phyloP scores from a whole-genome alignment of 1,284 basidiomycete species.

The Entoloma clypeatum region DNA sequence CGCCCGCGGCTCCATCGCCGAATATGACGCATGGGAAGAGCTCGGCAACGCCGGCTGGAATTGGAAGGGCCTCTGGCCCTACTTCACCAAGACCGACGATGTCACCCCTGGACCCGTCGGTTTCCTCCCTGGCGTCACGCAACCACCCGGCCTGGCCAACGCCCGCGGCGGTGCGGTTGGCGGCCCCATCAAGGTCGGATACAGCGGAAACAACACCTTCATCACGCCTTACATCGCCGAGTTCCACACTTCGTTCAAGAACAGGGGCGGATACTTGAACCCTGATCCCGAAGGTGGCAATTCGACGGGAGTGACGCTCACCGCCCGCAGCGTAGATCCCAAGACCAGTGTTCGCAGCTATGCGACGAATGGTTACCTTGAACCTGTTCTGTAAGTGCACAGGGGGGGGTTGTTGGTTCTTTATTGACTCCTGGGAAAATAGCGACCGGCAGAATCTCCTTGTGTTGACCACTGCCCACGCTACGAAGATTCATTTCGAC shows the following conservation, averaged over 20 bases:
- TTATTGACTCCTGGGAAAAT: background rate
- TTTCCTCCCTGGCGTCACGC: conserved; percentile 11
- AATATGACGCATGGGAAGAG: conserved; percentile 18
- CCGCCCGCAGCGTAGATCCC: conserved; percentile 10
- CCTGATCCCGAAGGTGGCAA: conserved; percentile 16
- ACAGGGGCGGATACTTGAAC: conserved; percentile 14
- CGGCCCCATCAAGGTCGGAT: conserved; percentile 14
- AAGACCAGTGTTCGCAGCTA: conserved; percentile 9
- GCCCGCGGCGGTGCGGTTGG: conserved; percentile 11
- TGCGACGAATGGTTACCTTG: conserved; percentile 12
- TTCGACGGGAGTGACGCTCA: conserved; percentile 14
- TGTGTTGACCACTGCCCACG: conserved; percentile 17
- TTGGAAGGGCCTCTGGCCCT: conserved; percentile 20
- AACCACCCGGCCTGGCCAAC: conserved; percentile 9
- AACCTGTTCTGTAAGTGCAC: conserved; percentile 10
- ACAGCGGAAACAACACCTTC: conserved; percentile 13
- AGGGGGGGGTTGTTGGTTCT: background rate
- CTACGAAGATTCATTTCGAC: conserved; percentile 14
- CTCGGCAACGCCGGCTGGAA: conserved; percentile 18
- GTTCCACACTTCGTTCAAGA: conserved; percentile 12
- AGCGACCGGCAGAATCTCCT: conserved; percentile 15
- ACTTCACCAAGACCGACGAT: conserved; percentile 18
- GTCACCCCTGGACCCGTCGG: conserved; percentile 10
- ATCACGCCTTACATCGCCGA: conserved; percentile 12
- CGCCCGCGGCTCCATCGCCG: conserved; percentile 10